phyloP scores from a whole-genome alignment of 495 filamentous ascomycete genomes.

The Podospora bellae-mahoneyi region DNA sequence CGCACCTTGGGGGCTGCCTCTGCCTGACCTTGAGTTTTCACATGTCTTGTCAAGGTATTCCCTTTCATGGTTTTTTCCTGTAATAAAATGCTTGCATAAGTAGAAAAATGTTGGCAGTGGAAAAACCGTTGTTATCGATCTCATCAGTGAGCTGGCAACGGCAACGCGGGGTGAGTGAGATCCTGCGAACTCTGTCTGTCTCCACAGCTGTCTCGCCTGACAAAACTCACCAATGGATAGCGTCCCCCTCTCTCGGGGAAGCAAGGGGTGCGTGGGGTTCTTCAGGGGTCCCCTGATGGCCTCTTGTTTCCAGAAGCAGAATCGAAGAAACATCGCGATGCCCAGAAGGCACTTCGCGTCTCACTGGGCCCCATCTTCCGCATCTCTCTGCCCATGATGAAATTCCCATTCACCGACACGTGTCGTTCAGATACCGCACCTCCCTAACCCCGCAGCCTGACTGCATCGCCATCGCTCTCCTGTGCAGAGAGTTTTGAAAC shows the following conservation, averaged over 20 bases:
- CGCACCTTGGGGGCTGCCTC: background rate
- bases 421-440: slow-evolving; percentile 9
- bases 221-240: slow-evolving; percentile 3
- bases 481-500: slow-evolving; percentile 16
- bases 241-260: background rate
- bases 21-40: background rate
- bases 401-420: slow-evolving; percentile 5
- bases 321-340: slow-evolving; percentile 4
- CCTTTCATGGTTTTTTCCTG: background rate
- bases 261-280: background rate
- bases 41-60: too few relatives aligned
- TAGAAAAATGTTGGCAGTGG: background rate
- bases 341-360: background rate
- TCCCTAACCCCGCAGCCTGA: slow-evolving; percentile 14
- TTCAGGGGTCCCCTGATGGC: slow-evolving; percentile 1
- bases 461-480: slow-evolving; percentile 14
- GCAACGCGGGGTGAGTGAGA: background rate
- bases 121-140: background rate
- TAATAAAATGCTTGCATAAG: background rate
- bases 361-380: background rate
- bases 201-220: slow-evolving; percentile 3
- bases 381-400: background rate
- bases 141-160: background rate
- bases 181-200: background rate
- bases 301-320: slow-evolving; percentile 4